phyloP scores from a whole-genome alignment of 306 rosid species.

The Morella rubra region DNA sequence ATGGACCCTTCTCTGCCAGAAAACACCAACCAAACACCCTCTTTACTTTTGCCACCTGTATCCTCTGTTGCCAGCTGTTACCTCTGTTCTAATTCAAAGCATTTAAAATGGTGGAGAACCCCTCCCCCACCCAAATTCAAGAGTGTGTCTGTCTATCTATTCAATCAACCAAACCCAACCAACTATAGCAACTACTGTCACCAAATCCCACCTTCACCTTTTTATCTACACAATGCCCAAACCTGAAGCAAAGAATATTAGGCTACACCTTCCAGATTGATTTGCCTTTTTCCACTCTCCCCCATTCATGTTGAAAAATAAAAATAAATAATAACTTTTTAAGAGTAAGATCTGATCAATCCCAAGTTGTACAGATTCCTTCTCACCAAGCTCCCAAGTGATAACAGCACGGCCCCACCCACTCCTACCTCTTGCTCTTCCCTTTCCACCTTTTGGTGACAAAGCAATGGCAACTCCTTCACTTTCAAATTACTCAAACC shows the following conservation, averaged over 20 bases:
- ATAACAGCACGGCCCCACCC: slow-evolving; percentile 84
- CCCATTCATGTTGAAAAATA: too few species aligned
- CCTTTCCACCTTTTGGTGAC: slow-evolving; percentile 42
- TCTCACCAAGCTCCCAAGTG: slow-evolving; percentile 83
- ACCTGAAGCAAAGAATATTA: slow-evolving; percentile 68
- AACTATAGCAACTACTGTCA: slow-evolving; percentile 42
- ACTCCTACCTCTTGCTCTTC: slow-evolving; percentile 65
- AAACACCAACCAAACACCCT: slow-evolving; percentile 12
- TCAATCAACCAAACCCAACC: slow-evolving; percentile 68
- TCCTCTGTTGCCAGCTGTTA: slow-evolving; percentile 18
- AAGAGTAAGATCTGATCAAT: slow-evolving; percentile 75
- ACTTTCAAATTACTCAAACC: slow-evolving; percentile 69
- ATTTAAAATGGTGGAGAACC: slow-evolving; percentile 35
- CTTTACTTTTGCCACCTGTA: slow-evolving; percentile 22
- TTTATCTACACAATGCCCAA: slow-evolving; percentile 60
- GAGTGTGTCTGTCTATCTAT: slow-evolving; percentile 15
- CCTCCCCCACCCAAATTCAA: slow-evolving; percentile 20
- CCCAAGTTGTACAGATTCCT: slow-evolving; percentile 88
- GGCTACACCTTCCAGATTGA: slow-evolving; percentile 27
- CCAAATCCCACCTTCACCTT: slow-evolving; percentile 40
- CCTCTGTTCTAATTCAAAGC: slow-evolving; percentile 13
- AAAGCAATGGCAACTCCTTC: slow-evolving; percentile 62
- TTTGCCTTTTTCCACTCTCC: too few species aligned
- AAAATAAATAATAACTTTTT: slow-evolving; percentile 8
- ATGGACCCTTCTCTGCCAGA: too few species aligned